phyloP scores from a whole-genome alignment of 441 rosid genomes.

The Manihot esculenta region DNA sequence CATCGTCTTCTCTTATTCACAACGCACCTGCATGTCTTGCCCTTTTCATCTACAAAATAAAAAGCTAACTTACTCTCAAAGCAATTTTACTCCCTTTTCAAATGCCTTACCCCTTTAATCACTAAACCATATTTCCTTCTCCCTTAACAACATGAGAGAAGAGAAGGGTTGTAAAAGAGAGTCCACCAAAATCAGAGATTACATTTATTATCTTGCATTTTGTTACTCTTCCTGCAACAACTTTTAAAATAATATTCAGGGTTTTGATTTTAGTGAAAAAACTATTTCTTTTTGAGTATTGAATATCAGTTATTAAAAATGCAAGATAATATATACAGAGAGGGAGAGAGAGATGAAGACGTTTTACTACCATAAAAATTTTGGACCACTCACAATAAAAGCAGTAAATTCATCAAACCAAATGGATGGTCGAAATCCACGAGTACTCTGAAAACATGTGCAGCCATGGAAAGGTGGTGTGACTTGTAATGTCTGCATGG shows the following conservation, averaged over 20 bases:
- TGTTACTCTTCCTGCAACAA: too few relatives aligned
- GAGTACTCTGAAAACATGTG: conserved; percentile 24
- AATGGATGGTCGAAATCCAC: conserved; percentile 33
- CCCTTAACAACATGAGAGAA: too few relatives aligned
- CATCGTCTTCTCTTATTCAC: conserved; percentile 11
- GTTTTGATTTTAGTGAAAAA: too few relatives aligned
- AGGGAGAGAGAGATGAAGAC: conserved; percentile 13
- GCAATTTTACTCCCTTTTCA: background rate
- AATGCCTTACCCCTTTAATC: too few relatives aligned
- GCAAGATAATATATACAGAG: too few relatives aligned
- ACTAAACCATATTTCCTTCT: too few relatives aligned
- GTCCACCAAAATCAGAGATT: too few relatives aligned
- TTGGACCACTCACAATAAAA: conserved; percentile 39
- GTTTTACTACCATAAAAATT: conserved; percentile 25
- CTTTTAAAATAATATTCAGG: too few relatives aligned
- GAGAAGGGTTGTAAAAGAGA: too few relatives aligned
- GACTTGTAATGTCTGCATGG: conserved; percentile 17
- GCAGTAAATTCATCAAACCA: conserved; percentile 14
- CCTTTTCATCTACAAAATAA: conserved; percentile 36
- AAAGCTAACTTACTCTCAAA: conserved; percentile 15
- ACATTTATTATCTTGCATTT: too few relatives aligned
- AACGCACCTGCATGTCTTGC: conserved; percentile 39
- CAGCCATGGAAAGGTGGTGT: conserved; percentile 19
- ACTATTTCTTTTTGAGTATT: too few relatives aligned
- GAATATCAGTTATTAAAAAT: too few relatives aligned